These are phyloP conservation scores for Epipyxis sp. DNA, from an alignment of 108 stramenopile genomes.

Conservation along the genomic window DNA sequence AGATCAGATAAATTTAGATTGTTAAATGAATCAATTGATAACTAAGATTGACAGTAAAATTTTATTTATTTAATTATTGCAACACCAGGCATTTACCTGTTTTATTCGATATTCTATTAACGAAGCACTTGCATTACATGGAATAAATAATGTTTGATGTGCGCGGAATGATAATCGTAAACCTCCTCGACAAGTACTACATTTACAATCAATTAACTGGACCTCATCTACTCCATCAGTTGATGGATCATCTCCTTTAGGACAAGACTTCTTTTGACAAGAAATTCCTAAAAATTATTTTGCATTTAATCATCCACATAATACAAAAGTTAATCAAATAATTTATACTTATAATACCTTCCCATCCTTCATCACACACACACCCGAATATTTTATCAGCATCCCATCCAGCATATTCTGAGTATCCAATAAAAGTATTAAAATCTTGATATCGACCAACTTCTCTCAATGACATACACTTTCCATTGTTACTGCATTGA, in stretches of 20 bases:
- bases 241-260: constrained; percentile 61
- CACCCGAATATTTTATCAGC: constrained; percentile 57
- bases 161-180: not conserved
- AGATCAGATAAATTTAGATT: too few species aligned
- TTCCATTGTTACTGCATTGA: constrained; percentile 1
- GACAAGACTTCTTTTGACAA: constrained; percentile 55
- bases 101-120: too few species aligned
- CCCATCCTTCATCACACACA: constrained; percentile 56
- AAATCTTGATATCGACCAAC: not conserved
- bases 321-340: too few species aligned
- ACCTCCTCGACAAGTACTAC: not conserved
- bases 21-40: too few species aligned
- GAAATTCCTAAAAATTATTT: too few species aligned
- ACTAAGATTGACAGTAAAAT: too few species aligned
- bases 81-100: too few species aligned
- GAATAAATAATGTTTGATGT: not conserved
- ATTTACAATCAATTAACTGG: constrained; percentile 4
- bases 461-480: constrained; percentile 11
- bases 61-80: too few species aligned
- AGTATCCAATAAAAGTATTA: not conserved
- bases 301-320: too few species aligned
- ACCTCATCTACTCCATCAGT: constrained; percentile 31
- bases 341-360: too few species aligned
- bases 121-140: constrained; percentile 9
- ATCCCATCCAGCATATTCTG: constrained; percentile 48